Evolutionary conservation across 768 basidiomycete species (phyloP).

Genomic region (Chalciporus pseudorubinellus): DNA sequence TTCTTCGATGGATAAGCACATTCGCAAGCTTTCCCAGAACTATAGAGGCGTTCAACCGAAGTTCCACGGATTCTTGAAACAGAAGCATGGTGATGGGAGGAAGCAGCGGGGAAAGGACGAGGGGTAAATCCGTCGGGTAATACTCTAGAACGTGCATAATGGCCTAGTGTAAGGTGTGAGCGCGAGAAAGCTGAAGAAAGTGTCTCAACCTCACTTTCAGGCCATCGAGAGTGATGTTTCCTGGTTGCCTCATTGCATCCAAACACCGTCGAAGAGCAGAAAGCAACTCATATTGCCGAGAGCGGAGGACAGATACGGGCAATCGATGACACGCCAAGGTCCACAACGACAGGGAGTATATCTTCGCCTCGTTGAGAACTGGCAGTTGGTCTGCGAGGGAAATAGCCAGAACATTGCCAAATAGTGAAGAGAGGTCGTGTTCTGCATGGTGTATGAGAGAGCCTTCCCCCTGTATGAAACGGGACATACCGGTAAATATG

Average conservation of each 20-base stretch:
- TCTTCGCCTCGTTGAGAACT: conserved; percentile 42
- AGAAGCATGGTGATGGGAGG: conserved; percentile 20
- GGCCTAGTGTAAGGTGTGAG: conserved; percentile 20
- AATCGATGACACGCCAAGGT: conserved; percentile 49
- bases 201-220: conserved; percentile 24
- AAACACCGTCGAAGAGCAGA: conserved; percentile 38
- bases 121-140: conserved; percentile 12
- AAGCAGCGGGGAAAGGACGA: conserved; percentile 21
- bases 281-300: conserved; percentile 32
- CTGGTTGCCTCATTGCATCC: conserved; percentile 21
- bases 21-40: conserved; percentile 26
- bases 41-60: conserved; percentile 22
- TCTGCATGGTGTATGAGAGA: conserved; percentile 31
- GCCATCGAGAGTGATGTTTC: conserved; percentile 21
- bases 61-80: conserved; percentile 10
- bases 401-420: conserved; percentile 46
- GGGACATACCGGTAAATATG: conserved; percentile 48
- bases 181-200: background rate
- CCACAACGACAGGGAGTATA: conserved; percentile 47
- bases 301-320: conserved; percentile 38
- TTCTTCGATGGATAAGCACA: conserved; percentile 32
- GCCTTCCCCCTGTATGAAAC: background rate
- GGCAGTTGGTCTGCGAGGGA: conserved; percentile 35
- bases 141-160: conserved; percentile 22
- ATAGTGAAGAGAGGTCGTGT: conserved; percentile 41